Evolutionary conservation across 2,329 filamentous ascomycete species (phyloP).

Genomic region (Cladophialophora chaetospira): DNA sequence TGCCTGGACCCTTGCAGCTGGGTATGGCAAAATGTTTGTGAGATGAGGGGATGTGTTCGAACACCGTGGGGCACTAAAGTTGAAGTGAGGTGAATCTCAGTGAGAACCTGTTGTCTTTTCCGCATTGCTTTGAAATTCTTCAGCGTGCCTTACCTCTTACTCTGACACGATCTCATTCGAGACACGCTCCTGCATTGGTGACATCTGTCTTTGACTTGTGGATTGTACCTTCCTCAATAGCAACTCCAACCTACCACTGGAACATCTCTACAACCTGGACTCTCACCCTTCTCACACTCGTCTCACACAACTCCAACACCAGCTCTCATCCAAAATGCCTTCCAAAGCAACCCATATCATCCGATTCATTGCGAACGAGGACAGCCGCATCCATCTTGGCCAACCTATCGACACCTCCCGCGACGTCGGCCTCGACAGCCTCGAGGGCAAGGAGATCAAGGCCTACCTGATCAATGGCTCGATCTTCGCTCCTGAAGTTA

Average conservation of each 20-base stretch:
- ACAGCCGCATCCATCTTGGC: conserved; percentile 45
- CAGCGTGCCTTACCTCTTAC: neutral
- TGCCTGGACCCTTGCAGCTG: neutral
- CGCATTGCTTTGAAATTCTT: conserved; percentile 4
- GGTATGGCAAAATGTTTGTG: neutral
- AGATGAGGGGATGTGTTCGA: conserved; percentile 1
- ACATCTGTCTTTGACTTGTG: neutral
- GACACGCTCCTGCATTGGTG: neutral
- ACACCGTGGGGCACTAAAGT: conserved; percentile 1
- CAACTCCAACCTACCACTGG: no score
- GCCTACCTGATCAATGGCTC: conserved; percentile 41
- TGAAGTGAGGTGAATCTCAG: neutral
- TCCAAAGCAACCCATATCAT: conserved; percentile 45
- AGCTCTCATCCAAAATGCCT: conserved; percentile 2
- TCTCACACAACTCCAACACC: neutral
- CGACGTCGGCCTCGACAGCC: conserved; percentile 41
- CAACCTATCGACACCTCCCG: conserved; percentile 41
- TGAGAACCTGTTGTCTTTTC: neutral
- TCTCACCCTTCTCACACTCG: neutral
- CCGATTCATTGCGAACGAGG: conserved; percentile 47
- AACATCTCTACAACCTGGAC: neutral
- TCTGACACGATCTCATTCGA: neutral
- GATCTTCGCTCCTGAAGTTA: conserved; percentile 42
- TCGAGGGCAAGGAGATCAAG: conserved; percentile 39
- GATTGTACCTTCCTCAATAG: no score